Evolutionary conservation across 768 basidiomycete species (phyloP).

Genomic region (Termitomyces sp.): DNA sequence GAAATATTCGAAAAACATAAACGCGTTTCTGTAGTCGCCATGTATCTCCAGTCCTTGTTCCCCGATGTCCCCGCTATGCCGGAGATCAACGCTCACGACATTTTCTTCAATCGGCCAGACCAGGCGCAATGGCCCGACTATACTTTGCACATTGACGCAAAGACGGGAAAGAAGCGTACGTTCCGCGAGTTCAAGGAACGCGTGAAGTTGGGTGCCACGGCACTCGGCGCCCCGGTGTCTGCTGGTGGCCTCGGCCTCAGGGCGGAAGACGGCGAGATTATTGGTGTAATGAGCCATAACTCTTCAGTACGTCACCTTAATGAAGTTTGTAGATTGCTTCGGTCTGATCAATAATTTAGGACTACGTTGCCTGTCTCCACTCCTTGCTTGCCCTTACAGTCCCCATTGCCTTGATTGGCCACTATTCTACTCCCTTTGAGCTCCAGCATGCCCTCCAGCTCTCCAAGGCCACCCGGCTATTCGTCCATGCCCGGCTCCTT

Average conservation of each 20-base stretch:
- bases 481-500: conserved; percentile 45
- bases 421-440: conserved; percentile 53
- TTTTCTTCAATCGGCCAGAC: conserved; percentile 50
- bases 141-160: conserved; percentile 49
- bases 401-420: conserved; percentile 50
- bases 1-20: background rate
- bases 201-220: conserved; percentile 53
- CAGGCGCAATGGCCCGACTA: conserved; percentile 53
- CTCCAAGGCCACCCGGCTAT: conserved; percentile 45
- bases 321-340: background rate
- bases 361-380: conserved; percentile 47
- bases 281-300: conserved; percentile 70
- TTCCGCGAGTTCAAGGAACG: conserved; percentile 46
- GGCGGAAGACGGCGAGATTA: conserved; percentile 44
- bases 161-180: conserved; percentile 40
- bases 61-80: conserved; percentile 46
- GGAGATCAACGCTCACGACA: conserved; percentile 48
- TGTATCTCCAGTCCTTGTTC: conserved; percentile 56
- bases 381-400: conserved; percentile 42
- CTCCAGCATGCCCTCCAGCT: conserved; percentile 44
- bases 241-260: conserved; percentile 55
- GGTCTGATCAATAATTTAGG: conserved; percentile 27
- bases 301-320: conserved; percentile 43
- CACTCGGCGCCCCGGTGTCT: conserved; percentile 38
- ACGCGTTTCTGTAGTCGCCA: conserved; percentile 16